A percentile compares a stretch with the other conserved stretches of the same genome.
Conservation (phyloP, 2,329 filamentous ascomycete species). For the Ascocoryne sarcoides region DNA sequence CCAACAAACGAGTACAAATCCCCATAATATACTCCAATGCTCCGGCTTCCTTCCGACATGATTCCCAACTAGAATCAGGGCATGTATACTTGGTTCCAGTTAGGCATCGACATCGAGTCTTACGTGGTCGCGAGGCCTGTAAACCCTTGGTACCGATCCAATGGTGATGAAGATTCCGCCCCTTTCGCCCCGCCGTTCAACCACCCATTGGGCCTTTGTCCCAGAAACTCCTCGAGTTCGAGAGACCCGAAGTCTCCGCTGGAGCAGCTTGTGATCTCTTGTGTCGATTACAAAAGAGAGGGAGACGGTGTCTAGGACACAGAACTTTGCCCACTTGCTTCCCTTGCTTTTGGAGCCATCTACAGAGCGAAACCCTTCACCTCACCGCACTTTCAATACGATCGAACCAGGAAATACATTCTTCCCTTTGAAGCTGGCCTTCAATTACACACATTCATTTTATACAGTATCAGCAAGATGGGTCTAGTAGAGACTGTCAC, state of each 20-base stretch:
- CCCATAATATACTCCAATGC: slow-evolving; percentile 3
- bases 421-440: slow-evolving; percentile 21
- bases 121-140: slow-evolving; percentile 13
- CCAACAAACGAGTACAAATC: slow-evolving; percentile 10
- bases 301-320: not conserved
- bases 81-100: slow-evolving; percentile 15
- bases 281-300: not conserved
- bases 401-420: slow-evolving; percentile 1
- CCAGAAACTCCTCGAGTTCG: slow-evolving; percentile 2
- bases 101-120: slow-evolving; percentile 12
- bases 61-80: slow-evolving; percentile 1
- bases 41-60: slow-evolving; percentile 9
- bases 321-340: not conserved
- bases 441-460: slow-evolving; percentile 9
- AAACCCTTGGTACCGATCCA: slow-evolving; percentile 11
- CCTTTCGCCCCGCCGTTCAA: slow-evolving; percentile 4
- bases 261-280: not conserved
- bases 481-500: slow-evolving; percentile 65
- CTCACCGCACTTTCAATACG: slow-evolving; percentile 13
- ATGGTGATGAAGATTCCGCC: slow-evolving; percentile 16
- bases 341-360: not conserved
- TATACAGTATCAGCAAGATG: slow-evolving; percentile 18
- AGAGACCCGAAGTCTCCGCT: slow-evolving; percentile 5
- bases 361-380: slow-evolving; percentile 1
- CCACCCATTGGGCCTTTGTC: not conserved